Evolutionary conservation across 2,329 filamentous ascomycete species (phyloP).

Genomic region (Arachnomyces sp.): DNA sequence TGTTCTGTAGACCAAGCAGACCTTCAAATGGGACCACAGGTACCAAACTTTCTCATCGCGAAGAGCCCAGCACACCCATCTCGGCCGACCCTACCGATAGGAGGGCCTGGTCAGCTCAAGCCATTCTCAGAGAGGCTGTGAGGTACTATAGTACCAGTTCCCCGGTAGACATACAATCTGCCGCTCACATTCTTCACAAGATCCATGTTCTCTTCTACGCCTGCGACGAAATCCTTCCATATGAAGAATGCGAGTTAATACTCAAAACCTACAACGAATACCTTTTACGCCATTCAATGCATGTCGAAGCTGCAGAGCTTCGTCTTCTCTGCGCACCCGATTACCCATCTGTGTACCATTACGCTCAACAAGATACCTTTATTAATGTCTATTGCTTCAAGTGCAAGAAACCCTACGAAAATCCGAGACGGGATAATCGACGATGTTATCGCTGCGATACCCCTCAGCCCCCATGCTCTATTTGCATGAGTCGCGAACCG

Average conservation of each 20-base stretch:
- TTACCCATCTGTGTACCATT: conserved; percentile 51
- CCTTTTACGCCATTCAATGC: conserved; percentile 39
- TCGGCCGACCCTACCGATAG: conserved; percentile 20
- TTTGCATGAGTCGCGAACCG: conserved; percentile 35
- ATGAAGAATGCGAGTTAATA: conserved; percentile 46
- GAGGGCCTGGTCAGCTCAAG: conserved; percentile 33
- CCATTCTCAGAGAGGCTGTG: conserved; percentile 31
- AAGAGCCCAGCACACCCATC: conserved; percentile 24
- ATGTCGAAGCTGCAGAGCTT: conserved; percentile 45
- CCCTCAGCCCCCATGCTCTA: conserved; percentile 32
- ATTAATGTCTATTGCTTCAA: conserved; percentile 48
- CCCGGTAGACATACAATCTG: conserved; percentile 32
- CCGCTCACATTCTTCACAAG: conserved; percentile 34
- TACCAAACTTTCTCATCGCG: neutral
- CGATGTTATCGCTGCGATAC: conserved; percentile 44
- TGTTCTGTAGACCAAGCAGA: too few relatives aligned
- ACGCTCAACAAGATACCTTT: conserved; percentile 46
- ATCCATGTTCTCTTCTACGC: conserved; percentile 31
- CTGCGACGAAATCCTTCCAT: conserved; percentile 30
- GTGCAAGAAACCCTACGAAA: conserved; percentile 49
- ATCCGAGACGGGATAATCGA: conserved; percentile 40
- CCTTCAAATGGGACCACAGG: too few relatives aligned
- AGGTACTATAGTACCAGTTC: conserved; percentile 31
- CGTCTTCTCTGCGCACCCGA: conserved; percentile 47
- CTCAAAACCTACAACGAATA: conserved; percentile 51